phyloP scores from a whole-genome alignment of 1,139 yeast species.

The Candida sp. region DNA sequence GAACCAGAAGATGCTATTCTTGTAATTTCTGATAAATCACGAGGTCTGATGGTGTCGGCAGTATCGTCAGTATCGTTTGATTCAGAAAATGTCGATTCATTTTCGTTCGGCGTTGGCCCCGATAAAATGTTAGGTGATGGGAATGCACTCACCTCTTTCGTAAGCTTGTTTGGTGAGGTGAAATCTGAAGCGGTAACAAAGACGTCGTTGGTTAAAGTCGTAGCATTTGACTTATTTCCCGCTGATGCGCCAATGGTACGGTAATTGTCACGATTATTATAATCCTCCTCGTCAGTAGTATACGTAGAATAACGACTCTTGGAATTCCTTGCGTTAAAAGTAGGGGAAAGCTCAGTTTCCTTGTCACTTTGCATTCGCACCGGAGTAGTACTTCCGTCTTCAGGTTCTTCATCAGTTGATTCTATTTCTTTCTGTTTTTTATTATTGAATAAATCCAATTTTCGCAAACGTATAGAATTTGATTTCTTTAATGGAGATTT shows the following conservation, averaged over 20 bases:
- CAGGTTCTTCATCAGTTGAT: constrained; percentile 8
- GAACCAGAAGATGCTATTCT: not conserved
- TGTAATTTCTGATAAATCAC: constrained; percentile 15
- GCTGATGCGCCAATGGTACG: constrained; percentile 12
- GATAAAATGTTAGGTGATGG: not conserved
- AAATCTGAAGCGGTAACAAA: constrained; percentile 40
- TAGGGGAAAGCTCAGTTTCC: constrained; percentile 8
- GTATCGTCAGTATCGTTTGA: constrained; percentile 9
- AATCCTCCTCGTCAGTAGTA: constrained; percentile 9
- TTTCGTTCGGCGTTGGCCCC: not conserved
- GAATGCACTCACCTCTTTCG: constrained; percentile 1
- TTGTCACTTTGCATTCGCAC: constrained; percentile 6
- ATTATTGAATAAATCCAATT: constrained; percentile 33
- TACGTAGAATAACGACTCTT: not conserved
- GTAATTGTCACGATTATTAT: constrained; percentile 11
- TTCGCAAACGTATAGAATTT: constrained; percentile 43
- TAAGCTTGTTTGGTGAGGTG: constrained; percentile 8
- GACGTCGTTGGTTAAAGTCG: constrained; percentile 27
- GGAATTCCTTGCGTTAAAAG: constrained; percentile 10
- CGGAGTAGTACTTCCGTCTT: constrained; percentile 4
- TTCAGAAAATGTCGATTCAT: not conserved
- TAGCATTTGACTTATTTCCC: constrained; percentile 10
- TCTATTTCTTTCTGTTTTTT: constrained; percentile 3
- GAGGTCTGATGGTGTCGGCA: constrained; percentile 12
- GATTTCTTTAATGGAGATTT: constrained; percentile 39